These are phyloP conservation scores for Blastocystis sp. DNA, from an alignment of 352 stramenopile species.

Conservation along the genomic window DNA sequence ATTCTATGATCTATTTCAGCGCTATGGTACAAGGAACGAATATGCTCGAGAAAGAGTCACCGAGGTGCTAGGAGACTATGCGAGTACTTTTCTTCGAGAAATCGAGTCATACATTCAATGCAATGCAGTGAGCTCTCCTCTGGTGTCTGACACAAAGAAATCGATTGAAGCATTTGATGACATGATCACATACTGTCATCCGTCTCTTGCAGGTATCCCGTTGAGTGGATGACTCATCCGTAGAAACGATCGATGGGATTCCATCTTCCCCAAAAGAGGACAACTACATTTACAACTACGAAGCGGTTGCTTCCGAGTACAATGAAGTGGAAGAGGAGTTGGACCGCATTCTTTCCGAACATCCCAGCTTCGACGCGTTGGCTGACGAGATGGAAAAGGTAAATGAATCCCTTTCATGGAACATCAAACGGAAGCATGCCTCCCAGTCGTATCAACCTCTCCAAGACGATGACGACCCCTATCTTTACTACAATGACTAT, in stretches of 20 bases:
- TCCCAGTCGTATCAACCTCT: neutral
- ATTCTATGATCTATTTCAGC: neutral
- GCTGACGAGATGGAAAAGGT: neutral
- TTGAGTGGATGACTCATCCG: neutral
- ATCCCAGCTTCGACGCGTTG: neutral
- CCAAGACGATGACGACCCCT: neutral
- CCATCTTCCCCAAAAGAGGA: too few species aligned
- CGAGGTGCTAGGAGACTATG: neutral
- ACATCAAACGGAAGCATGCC: neutral
- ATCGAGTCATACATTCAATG: neutral
- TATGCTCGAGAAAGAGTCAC: neutral
- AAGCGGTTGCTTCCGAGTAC: neutral
- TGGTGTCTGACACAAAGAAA: neutral
- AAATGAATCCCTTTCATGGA: too few species aligned
- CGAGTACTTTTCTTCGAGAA: conserved; percentile 4
- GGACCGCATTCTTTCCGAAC: neutral
- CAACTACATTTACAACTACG: too few species aligned
- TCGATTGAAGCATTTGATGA: conserved; percentile 18
- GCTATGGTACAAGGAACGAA: neutral
- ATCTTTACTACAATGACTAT: neutral
- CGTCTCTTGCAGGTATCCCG: neutral
- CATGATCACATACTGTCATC: neutral
- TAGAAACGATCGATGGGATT: too few species aligned
- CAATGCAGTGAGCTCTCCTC: neutral
- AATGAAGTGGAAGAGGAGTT: neutral